Base-by-base conservation (phyloP, 202 grass and related monocot species). In the Sporobolus alterniflorus region DNA sequence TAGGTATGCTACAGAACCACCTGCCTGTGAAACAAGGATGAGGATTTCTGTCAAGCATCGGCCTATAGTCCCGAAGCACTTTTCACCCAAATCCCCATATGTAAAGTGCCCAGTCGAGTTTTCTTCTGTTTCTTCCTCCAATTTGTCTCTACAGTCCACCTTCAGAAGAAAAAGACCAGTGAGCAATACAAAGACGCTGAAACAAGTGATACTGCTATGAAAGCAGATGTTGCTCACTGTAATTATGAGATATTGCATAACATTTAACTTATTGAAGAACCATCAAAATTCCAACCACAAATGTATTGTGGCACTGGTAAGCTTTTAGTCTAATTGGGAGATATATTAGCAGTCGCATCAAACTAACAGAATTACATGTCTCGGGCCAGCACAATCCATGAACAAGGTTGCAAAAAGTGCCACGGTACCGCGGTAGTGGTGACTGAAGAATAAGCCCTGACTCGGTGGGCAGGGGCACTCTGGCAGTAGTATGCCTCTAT, bases 1-100 rank as follows among this genome's bases (percentile, higher is more conserved):
- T 12, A 98, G 82, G 78, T 95, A 98, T 13, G 90, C 92, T 68
- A 95, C 87, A 46, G 88, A 86, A 28, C 92, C 92, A 11, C 92
- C 95, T 1, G 95, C 87, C 81, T 98, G 90, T 20, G 89, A 69
- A 65, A 95, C 82, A 73, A 95, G 71, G 79, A 98, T 86, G 57
- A 98, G 87, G 61, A 93, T 88, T 75, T 98, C 92, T 25, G 92
- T 98, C 26, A 98, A 75, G 33, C 47, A 93, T 61, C 75, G 88
- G 5, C 95, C 95, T 52, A 88, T 40, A 28, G 81, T 54, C 24
- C 95, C 95, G 14, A 90, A 93, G 76, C 90, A 94, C 71, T 86
- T 95, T 42, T 72, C 88, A 69, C 95, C 95, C 80, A 98, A 86
- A 83, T 95, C 95, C 12, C 95, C 90, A 47, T 91, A 98, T 51